Base-by-base conservation (phyloP, 169 alveolate species). In the Cryptosporidium baileyi region DNA sequence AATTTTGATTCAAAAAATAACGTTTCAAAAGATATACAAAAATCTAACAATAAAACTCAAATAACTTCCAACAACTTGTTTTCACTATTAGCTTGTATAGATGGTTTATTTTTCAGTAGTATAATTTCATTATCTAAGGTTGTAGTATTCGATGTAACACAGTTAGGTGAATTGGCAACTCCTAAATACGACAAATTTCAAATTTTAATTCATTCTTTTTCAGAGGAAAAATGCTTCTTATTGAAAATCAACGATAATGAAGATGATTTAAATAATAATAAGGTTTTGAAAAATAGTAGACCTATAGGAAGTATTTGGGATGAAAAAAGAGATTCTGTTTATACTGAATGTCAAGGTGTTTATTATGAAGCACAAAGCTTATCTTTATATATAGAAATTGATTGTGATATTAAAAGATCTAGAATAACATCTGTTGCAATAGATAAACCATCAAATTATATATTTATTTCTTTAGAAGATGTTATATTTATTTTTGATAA, bases 91-190 rank as follows among this genome's bases (percentile, higher is more conserved):
- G 34, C 60, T 3, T 74, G 85, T 17, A 74, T 74, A 15, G 59
- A 57, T 24, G 85, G 85, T 2, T 15, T 74, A 15, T 74, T 74
- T 51, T 74, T 57, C 60, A 74, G 61, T 6, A 54, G 36, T 24
- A 36, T 54, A 3, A 52, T 74, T 17, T 54, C 65, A 0, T 44
- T 74, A 32, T 19, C 60, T 51, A 74, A 74, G 34, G 67, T 74
- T 13, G 54, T 74, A 52, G 44, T 54, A n/a, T 74, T 74, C 36
- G 85, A 74, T 54, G 24, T 74, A 28, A 74, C 32, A n/a, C n/a
- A 41, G 36, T 41, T 74, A 13, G 85, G 85, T 2, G 85, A 74
- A n/a, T 54, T 74, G 30, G 85, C 44, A 24, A 74, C 85, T 13
- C 85, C 85, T 9, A 74, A 34, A 24, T 74, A 54, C 38, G 67